phyloP scores from a whole-genome alignment of 352 stramenopile species.

The Globisporangium barbulae region DNA sequence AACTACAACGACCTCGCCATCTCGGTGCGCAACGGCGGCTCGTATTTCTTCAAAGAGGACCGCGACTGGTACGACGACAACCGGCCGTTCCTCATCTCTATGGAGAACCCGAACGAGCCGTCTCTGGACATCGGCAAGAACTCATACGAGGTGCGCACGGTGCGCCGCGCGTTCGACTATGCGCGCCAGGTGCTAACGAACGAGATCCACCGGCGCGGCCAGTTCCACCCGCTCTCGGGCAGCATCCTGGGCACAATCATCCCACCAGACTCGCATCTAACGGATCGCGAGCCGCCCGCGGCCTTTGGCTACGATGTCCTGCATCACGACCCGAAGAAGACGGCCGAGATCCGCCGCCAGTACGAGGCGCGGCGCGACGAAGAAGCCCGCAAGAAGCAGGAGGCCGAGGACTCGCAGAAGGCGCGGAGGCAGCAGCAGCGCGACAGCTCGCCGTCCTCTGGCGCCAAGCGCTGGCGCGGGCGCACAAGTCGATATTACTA shows the following conservation, averaged over 20 bases:
- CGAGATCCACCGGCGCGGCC: constrained; percentile 65
- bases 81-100: constrained; percentile 83
- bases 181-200: constrained; percentile 67
- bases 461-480: constrained; percentile 63
- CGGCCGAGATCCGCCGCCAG: constrained; percentile 47
- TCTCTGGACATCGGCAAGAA: constrained; percentile 91
- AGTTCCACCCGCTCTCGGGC: constrained; percentile 56
- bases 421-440: constrained; percentile 26
- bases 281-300: constrained; percentile 46
- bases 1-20: constrained; percentile 93
- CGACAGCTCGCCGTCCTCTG: constrained; percentile 27
- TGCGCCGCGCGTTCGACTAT: constrained; percentile 91
- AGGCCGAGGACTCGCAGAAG: constrained; percentile 23
- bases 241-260: constrained; percentile 80
- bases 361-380: constrained; percentile 66
- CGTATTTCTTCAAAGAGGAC: constrained; percentile 92
- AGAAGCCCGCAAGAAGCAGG: constrained; percentile 51
- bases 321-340: constrained; percentile 70
- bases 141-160: constrained; percentile 90
- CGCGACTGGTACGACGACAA: constrained; percentile 62
- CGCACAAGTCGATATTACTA: constrained; percentile 38
- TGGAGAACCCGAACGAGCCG: constrained; percentile 95
- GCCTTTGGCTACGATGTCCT: constrained; percentile 71
- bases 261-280: constrained; percentile 59
- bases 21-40: constrained; percentile 90